These are phyloP conservation scores for Backusella mclennaniae DNA, from an alignment of 192 early-diverging fungal genomes.

Conservation along the genomic window DNA sequence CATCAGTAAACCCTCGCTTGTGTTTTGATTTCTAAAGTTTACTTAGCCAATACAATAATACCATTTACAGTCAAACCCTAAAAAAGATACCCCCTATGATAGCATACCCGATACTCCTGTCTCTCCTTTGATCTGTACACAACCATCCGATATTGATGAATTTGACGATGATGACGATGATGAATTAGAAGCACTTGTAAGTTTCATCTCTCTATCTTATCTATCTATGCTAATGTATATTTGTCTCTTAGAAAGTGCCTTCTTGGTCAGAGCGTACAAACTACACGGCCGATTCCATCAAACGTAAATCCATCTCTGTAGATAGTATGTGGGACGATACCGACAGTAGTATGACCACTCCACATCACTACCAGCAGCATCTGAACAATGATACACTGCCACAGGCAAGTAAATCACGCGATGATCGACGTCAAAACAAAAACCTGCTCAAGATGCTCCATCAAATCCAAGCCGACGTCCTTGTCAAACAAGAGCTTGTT, in stretches of 20 bases:
- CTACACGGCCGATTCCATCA: conserved; percentile 1
- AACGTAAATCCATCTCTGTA: conserved; percentile 23
- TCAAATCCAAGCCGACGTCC: conserved; percentile 53
- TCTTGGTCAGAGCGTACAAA: conserved; percentile 27
- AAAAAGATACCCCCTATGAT: not conserved
- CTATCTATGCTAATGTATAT: not conserved
- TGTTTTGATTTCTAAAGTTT: conserved; percentile 4
- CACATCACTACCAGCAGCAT: not conserved
- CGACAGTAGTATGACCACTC: conserved; percentile 17
- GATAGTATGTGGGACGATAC: conserved; percentile 22
- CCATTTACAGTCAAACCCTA: not conserved
- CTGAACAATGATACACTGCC: not conserved
- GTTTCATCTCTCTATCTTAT: not conserved
- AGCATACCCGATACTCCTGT: not conserved
- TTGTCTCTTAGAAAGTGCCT: conserved; percentile 26
- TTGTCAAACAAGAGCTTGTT: conserved; percentile 55
- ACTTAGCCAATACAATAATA: conserved; percentile 4
- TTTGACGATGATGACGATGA: conserved; percentile 3
- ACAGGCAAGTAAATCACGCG: not conserved
- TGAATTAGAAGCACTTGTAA: conserved; percentile 31
- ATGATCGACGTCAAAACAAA: conserved; percentile 12
- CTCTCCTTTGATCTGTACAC: not conserved
- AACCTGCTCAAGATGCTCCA: conserved; percentile 43
- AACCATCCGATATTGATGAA: not conserved
- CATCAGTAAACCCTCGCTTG: conserved; percentile 1